A percentile compares a stretch with the other conserved stretches of the same genome.
phyloP scores from a whole-genome alignment of 1,139 yeast genomes.

The Hyphopichia burtonii region DNA sequence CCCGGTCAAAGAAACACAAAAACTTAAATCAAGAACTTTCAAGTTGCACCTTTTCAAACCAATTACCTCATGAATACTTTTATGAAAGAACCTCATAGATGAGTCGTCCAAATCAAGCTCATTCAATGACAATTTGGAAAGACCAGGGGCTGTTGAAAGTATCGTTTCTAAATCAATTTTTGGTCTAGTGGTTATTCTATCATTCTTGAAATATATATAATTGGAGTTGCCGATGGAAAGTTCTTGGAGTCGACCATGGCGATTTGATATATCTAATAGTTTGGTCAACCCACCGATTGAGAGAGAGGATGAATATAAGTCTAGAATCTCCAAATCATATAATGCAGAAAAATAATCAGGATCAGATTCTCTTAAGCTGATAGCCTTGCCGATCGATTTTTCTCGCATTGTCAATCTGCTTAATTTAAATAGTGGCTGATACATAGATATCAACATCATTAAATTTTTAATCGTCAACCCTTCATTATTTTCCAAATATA shows the following conservation, averaged over 20 bases:
- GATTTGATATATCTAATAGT: conserved; percentile 22
- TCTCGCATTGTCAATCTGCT: conserved; percentile 33
- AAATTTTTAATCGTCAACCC: conserved; percentile 28
- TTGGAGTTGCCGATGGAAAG: conserved; percentile 34
- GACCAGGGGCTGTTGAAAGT: conserved; percentile 21
- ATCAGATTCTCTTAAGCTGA: conserved; percentile 26
- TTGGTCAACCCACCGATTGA: conserved; percentile 32
- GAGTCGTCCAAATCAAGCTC: conserved; percentile 40
- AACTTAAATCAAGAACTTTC: conserved; percentile 34
- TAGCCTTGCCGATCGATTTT: conserved; percentile 14
- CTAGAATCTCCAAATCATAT: conserved; percentile 23
- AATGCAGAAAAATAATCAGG: conserved; percentile 21
- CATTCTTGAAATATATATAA: conserved; percentile 30
- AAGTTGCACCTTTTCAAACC: conserved; percentile 19
- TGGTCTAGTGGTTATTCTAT: conserved; percentile 13
- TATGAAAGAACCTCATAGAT: conserved; percentile 29
- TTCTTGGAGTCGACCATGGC: conserved; percentile 13
- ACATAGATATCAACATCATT: conserved; percentile 29
- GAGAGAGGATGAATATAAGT: conserved; percentile 33
- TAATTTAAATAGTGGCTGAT: conserved; percentile 26
- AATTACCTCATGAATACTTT: conserved; percentile 18
- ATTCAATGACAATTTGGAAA: conserved; percentile 26
- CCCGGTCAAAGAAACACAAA: conserved; percentile 35
- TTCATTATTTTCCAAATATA: conserved; percentile 36
- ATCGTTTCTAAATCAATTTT: conserved; percentile 22